These are phyloP conservation scores for Nicotiana tabacum DNA, from an alignment of 257 asterid genomes.

Conservation along the genomic window DNA sequence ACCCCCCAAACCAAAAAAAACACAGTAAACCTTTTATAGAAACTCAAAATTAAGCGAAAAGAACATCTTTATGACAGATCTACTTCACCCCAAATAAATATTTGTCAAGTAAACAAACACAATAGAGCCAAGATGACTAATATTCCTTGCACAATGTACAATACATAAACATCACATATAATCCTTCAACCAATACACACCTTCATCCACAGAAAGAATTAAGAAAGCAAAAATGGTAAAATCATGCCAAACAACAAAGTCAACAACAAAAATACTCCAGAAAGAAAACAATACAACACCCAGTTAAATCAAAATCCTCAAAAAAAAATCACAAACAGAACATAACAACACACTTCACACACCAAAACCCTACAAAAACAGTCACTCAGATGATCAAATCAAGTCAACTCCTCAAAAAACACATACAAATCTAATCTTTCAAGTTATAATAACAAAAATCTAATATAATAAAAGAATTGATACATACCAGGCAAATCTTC, in stretches of 20 bases:
- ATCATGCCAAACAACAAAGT: neutral
- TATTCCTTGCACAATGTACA: neutral
- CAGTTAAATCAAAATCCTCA: neutral
- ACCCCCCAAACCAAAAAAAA: neutral
- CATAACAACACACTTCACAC: neutral
- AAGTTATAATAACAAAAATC: neutral
- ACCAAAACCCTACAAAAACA: neutral
- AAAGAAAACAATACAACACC: neutral
- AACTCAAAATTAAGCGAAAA: neutral
- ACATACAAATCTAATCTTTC: neutral
- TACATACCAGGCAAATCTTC: conserved; percentile 77
- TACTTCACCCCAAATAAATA: neutral
- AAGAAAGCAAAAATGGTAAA: neutral
- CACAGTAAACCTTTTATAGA: neutral
- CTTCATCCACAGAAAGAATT: neutral
- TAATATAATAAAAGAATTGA: neutral
- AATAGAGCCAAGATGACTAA: neutral
- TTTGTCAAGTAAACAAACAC: neutral
- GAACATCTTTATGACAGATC: neutral
- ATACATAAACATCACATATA: neutral
- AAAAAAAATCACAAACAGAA: neutral
- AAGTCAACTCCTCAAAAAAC: neutral
- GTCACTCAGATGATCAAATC: neutral
- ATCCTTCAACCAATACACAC: neutral
- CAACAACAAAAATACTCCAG: neutral